These are phyloP conservation scores for Capronia epimyces DNA, from an alignment of 2,329 filamentous ascomycete genomes.

Conservation along the genomic window DNA sequence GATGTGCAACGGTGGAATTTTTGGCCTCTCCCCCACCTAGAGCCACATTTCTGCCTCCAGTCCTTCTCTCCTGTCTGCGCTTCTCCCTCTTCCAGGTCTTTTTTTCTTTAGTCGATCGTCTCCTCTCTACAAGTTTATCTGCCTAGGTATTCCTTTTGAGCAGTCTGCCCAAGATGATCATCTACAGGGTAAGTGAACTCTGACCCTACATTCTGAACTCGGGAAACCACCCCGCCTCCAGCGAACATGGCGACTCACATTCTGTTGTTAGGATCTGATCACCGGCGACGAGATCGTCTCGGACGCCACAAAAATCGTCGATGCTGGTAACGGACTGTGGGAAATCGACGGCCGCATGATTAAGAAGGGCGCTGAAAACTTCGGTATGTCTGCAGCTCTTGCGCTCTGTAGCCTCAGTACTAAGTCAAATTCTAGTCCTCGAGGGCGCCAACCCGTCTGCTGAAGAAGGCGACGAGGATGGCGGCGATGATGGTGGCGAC, in stretches of 20 bases:
- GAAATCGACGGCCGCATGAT: conserved; percentile 93
- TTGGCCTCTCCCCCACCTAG: conserved; percentile 27
- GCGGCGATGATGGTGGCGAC: conserved; percentile 57
- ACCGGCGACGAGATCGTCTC: conserved; percentile 94
- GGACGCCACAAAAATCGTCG: conserved; percentile 81
- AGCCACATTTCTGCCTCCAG: conserved; percentile 31
- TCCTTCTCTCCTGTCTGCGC: conserved; percentile 27
- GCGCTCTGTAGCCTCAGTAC: neutral
- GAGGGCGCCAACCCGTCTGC: conserved; percentile 91
- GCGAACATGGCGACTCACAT: conserved; percentile 6
- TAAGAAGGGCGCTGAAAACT: conserved; percentile 65
- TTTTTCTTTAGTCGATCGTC: conserved; percentile 5
- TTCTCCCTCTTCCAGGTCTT: conserved; percentile 45
- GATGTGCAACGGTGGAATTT: neutral
- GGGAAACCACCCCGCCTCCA: conserved; percentile 1
- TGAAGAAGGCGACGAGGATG: conserved; percentile 73
- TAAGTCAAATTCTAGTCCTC: conserved; percentile 32
- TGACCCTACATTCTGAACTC: conserved; percentile 5
- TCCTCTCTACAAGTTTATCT: conserved; percentile 29
- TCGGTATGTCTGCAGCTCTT: conserved; percentile 53
- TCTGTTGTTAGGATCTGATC: conserved; percentile 66
- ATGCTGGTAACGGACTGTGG: conserved; percentile 72
- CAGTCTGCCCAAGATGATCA: conserved; percentile 60
- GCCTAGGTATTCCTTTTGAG: conserved; percentile 9
- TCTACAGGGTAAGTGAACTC: conserved; percentile 56